A percentile compares a stretch with the other conserved stretches of the same genome.
Evolutionary conservation across 768 basidiomycete genomes (phyloP).

Genomic region (Amanita thiersii): DNA sequence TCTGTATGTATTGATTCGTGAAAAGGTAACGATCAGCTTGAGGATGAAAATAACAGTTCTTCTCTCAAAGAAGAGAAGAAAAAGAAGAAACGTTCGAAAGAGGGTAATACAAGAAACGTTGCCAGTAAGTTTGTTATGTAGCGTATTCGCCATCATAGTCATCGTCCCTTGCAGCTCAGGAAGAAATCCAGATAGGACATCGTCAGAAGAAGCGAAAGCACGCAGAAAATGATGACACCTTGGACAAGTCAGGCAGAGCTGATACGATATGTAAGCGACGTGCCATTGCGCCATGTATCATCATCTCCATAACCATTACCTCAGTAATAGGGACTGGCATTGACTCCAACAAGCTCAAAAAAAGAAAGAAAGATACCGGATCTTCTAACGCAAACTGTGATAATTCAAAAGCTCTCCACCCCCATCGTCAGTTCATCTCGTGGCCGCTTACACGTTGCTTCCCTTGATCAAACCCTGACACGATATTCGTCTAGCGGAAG

Average conservation of each 20-base stretch:
- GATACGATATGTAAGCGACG: neutral
- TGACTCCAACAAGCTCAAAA: constrained; percentile 14
- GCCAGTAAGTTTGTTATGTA: too few species aligned
- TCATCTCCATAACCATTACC: neutral
- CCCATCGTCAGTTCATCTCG: constrained; percentile 3
- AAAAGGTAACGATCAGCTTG: neutral
- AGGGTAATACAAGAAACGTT: too few species aligned
- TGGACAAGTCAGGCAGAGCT: neutral
- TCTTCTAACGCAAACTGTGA: neutral
- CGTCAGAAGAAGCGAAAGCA: constrained; percentile 3
- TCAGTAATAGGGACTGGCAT: too few species aligned
- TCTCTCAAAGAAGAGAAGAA: neutral
- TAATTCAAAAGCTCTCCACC: neutral
- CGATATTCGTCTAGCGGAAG: constrained; percentile 14
- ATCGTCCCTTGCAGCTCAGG: neutral
- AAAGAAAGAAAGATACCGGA: constrained; percentile 12
- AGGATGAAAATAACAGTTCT: neutral
- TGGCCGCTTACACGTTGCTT: neutral
- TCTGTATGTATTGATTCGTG: neutral
- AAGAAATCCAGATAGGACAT: neutral
- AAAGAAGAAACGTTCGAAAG: neutral
- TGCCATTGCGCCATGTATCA: neutral
- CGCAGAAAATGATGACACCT: neutral
- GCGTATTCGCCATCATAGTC: too few species aligned
- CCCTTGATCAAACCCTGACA: neutral